Base-by-base conservation (phyloP, 106 monocot species). In the Dendrobium chrysotoxum region DNA sequence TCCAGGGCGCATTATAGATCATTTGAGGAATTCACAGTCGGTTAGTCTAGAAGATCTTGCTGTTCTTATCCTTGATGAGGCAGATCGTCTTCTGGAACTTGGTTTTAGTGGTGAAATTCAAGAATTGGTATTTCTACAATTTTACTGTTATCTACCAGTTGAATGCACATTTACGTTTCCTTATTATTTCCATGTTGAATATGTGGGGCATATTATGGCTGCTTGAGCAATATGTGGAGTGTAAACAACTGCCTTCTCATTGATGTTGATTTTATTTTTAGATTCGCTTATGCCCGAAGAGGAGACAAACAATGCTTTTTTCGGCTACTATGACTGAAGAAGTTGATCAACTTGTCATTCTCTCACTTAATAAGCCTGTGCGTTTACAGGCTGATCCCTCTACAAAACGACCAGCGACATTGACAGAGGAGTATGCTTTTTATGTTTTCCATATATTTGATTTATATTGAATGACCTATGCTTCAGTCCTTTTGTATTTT, bases 291-390 rank as follows among this genome's bases (percentile, higher is more conserved):
- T 95, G 98, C 79, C 98, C 98, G 40, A 95, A 88, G 85, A 84
- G 87, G 77, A 92, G 95, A 75, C 98, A 98, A 79, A 95, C 98
- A 40, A 92, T 98, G 98, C 85, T 98, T 13, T 98, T 98, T 54
- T 98, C 98, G 85, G 98, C 98, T 47, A 98, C 98, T 35, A 98
- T 98, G 98, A 98, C 92, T 53, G 98, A 98, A 88, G 95, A 98
- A 98, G 89, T 98, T 81, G 87, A 93, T 84, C 86, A 88, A 50
- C 95, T 98, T 76, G 89, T 89, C 31, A 89, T 87, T 42, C 98
- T 98, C 77, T 98, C 98, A 20, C 77, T 98, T 28, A 88, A 86
- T 40, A 92, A 91, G 81, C 98, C 98, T 54, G 89, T 98, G 45
- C 92, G 98, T 16, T 87, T 98, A 79, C 82, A 95, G 78, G 98